A percentile compares a stretch with the other conserved stretches of the same genome.
Evolutionary conservation across 208 protist species (phyloP).

Genomic region (Angomonas deanei): DNA sequence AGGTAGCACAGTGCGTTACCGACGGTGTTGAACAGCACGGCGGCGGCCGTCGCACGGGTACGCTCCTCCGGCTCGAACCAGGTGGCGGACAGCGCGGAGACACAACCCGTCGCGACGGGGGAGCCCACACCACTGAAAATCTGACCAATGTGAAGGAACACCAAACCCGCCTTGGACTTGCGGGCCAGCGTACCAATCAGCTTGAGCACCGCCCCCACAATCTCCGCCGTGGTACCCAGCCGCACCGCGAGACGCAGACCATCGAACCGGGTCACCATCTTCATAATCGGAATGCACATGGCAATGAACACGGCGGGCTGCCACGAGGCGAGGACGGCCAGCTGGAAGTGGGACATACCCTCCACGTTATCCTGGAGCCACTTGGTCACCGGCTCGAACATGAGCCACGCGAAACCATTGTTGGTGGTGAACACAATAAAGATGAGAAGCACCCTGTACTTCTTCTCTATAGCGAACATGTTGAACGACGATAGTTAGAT

Average conservation of each 20-base stretch:
- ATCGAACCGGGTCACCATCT: conserved; percentile 65
- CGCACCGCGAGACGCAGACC: conserved; percentile 67
- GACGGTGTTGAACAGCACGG: conserved; percentile 77
- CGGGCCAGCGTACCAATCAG: conserved; percentile 39
- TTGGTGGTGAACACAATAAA: conserved; percentile 81
- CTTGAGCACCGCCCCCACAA: conserved; percentile 66
- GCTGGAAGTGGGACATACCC: conserved; percentile 40
- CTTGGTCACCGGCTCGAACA: conserved; percentile 81
- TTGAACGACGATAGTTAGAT: background rate
- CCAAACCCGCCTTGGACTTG: conserved; percentile 35
- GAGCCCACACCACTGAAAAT: conserved; percentile 84
- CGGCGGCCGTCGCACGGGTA: conserved; percentile 71
- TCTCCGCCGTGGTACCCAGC: conserved; percentile 53
- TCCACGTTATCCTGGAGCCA: conserved; percentile 60
- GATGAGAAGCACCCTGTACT: conserved; percentile 74
- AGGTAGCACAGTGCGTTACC: conserved; percentile 82
- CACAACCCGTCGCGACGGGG: conserved; percentile 67
- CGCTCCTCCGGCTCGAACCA: conserved; percentile 82
- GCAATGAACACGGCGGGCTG: conserved; percentile 72
- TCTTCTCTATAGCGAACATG: conserved; percentile 21
- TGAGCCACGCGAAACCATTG: conserved; percentile 86
- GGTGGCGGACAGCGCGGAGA: conserved; percentile 75
- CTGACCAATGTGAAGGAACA: conserved; percentile 74
- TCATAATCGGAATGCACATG: conserved; percentile 71
- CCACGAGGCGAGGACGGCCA: conserved; percentile 80